Conservation (phyloP, 257 asterid species). For the Ajuga chamaepitys region DNA sequence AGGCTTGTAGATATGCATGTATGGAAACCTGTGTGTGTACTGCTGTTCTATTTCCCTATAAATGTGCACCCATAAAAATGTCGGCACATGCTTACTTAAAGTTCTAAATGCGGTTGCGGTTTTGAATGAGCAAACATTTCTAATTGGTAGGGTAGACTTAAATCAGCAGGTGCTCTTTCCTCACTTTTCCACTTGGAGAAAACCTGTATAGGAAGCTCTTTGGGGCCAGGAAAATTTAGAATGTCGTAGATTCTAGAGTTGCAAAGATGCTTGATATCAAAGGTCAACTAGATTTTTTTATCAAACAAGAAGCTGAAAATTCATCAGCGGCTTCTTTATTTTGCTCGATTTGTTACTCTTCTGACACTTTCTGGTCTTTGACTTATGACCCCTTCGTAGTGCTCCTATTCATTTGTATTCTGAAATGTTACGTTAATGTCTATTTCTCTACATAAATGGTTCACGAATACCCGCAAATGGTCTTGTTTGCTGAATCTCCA, state of each 20-base stretch:
- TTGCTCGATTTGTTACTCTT: background rate
- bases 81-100: background rate
- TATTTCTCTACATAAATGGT: too few relatives aligned
- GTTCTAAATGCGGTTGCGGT: background rate
- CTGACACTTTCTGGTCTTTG: background rate
- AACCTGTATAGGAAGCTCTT: too few relatives aligned
- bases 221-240: background rate
- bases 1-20: background rate
- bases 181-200: background rate
- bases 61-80: background rate
- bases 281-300: background rate
- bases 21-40: background rate
- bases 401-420: background rate
- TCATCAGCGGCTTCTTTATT: slow-evolving; percentile 2
- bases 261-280: background rate
- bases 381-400: background rate
- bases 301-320: background rate
- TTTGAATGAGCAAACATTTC: background rate
- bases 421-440: background rate
- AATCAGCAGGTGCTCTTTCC: background rate
- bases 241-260: background rate
- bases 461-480: background rate
- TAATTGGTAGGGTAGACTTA: background rate
- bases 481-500: background rate
- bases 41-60: background rate